phyloP scores from a whole-genome alignment of 1,284 basidiomycete species.

The Irpex lacteus region DNA sequence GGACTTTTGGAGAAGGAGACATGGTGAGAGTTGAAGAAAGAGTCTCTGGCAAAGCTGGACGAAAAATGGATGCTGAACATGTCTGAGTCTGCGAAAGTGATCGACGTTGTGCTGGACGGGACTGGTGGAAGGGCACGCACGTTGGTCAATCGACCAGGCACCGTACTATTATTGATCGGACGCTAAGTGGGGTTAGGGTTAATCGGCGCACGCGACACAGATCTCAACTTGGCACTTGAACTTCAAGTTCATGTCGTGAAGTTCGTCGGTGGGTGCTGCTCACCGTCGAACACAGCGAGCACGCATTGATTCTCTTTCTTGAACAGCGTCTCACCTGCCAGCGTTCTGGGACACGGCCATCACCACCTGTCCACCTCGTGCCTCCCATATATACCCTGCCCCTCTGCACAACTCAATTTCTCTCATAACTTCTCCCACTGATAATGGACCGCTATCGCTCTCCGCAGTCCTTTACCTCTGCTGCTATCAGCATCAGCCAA shows the following conservation, averaged over 20 bases:
- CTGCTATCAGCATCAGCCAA: constrained; percentile 5
- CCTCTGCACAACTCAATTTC: neutral
- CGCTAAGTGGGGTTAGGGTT: neutral
- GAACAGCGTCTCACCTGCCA: neutral
- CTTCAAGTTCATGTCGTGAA: too few relatives aligned
- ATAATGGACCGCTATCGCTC: constrained; percentile 9
- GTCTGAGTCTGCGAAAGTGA: neutral
- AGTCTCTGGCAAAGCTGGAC: constrained; percentile 2
- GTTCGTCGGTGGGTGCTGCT: neutral
- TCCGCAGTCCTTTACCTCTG: constrained; percentile 1
- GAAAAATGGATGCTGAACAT: neutral
- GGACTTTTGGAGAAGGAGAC: constrained; percentile 26
- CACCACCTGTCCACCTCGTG: constrained; percentile 1
- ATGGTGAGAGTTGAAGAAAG: constrained; percentile 5
- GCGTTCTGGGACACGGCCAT: neutral
- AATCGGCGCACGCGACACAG: neutral
- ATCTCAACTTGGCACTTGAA: neutral
- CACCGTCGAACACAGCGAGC: neutral
- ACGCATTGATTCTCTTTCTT: neutral
- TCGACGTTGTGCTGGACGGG: neutral
- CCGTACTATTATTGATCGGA: neutral
- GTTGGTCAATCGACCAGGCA: neutral
- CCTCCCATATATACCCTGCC: neutral
- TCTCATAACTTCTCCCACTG: neutral
- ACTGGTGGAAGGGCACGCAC: constrained; percentile 3